These are phyloP conservation scores for Suillus fuscotomentosus DNA, from an alignment of 768 basidiomycete genomes.

Conservation along the genomic window DNA sequence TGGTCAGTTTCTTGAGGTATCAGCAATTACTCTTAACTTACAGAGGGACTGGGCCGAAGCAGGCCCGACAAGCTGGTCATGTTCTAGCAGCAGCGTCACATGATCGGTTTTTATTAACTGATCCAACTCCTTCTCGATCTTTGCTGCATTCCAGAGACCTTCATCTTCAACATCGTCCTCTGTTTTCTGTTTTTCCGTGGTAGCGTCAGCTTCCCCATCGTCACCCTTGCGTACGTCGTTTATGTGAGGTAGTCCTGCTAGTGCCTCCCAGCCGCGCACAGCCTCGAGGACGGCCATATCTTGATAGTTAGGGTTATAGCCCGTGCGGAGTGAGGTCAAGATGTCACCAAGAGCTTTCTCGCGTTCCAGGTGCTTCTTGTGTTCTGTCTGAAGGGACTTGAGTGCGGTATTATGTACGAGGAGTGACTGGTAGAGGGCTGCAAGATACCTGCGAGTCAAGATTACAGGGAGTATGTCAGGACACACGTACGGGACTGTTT, in stretches of 20 bases:
- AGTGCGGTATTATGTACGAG: conserved; percentile 73
- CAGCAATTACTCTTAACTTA: conserved; percentile 36
- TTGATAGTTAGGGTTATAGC: conserved; percentile 98
- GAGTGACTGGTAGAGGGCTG: conserved; percentile 80
- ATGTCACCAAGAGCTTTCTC: conserved; percentile 82
- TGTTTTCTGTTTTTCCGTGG: conserved; percentile 11
- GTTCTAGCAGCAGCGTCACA: conserved; percentile 70
- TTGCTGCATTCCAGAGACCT: conserved; percentile 56
- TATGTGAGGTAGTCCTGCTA: conserved; percentile 68
- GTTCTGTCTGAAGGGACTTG: conserved; percentile 69
- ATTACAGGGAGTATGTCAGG: not conserved
- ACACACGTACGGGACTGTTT: conserved; percentile 75
- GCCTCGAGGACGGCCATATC: conserved; percentile 99
- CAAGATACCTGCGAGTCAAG: conserved; percentile 1
- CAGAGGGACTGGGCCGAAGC: conserved; percentile 49
- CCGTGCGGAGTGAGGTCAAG: conserved; percentile 71
- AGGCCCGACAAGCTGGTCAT: conserved; percentile 64
- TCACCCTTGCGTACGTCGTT: conserved; percentile 60
- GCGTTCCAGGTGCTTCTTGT: conserved; percentile 70
- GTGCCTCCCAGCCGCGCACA: conserved; percentile 88
- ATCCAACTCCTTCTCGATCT: conserved; percentile 59
- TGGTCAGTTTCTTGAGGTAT: not conserved
- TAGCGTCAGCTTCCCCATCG: conserved; percentile 31
- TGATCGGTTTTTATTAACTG: conserved; percentile 63
- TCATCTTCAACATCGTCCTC: conserved; percentile 56